Conservation (phyloP, 2,329 filamentous ascomycete genomes). For the Trichoderma oligosporum region DNA sequence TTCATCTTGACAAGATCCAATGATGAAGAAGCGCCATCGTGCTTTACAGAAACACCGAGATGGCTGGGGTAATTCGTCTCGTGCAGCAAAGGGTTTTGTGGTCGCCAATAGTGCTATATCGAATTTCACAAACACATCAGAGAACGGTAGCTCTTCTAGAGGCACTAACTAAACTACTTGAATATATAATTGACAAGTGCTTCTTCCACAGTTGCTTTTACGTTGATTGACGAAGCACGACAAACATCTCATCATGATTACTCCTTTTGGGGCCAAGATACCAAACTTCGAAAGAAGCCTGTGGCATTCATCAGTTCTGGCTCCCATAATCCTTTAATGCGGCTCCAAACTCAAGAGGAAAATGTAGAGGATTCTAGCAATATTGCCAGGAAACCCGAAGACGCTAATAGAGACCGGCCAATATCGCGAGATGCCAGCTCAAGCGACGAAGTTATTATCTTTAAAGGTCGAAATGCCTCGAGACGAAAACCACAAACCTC, state of each 20-base stretch:
- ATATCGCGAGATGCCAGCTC: slow-evolving; percentile 39
- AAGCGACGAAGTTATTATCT: slow-evolving; percentile 66
- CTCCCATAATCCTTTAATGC: slow-evolving; percentile 43
- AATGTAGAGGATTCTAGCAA: background rate
- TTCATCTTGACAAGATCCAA: background rate
- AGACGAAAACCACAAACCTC: slow-evolving; percentile 21
- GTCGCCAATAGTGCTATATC: slow-evolving; percentile 25
- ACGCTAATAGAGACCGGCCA: slow-evolving; percentile 22
- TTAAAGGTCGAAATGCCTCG: slow-evolving; percentile 50
- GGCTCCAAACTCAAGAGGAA: background rate
- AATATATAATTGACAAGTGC: background rate
- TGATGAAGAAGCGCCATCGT: background rate
- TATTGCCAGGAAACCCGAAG: background rate
- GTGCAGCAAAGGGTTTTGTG: background rate
- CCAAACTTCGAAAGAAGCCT: slow-evolving; percentile 45
- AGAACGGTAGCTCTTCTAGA: background rate
- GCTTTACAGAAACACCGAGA: background rate
- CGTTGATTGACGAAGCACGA: slow-evolving; percentile 46
- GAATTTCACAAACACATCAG: background rate
- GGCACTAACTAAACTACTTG: background rate
- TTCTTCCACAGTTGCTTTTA: slow-evolving; percentile 34
- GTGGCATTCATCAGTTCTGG: slow-evolving; percentile 54
- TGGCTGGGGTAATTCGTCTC: background rate
- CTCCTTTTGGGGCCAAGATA: slow-evolving; percentile 36
- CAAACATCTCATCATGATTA: slow-evolving; percentile 47